Evolutionary conservation across 148 eudicot species (phyloP).

Genomic region (Diospyros kaki): DNA sequence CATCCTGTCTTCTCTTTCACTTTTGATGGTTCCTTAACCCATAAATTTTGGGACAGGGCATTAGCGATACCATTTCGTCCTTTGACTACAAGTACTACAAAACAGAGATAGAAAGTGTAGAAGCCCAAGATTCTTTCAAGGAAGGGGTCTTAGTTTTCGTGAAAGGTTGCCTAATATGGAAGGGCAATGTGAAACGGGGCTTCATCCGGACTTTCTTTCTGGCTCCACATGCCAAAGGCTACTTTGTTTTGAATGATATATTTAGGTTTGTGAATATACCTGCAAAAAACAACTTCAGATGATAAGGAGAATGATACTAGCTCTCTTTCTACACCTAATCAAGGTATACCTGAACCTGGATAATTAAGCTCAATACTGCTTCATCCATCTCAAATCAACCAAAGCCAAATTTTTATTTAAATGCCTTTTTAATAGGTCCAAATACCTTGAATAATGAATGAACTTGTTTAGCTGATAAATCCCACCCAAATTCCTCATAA

Average conservation of each 20-base stretch:
- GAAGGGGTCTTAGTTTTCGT: conserved; percentile 55
- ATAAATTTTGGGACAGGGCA: conserved; percentile 38
- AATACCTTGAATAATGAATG: no score
- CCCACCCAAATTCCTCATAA: no score
- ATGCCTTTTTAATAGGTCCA: no score
- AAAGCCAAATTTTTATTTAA: no score
- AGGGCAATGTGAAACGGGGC: conserved; percentile 42
- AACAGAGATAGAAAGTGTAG: conserved; percentile 43
- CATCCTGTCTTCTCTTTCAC: neutral
- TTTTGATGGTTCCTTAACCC: conserved; percentile 1
- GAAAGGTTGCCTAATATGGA: conserved; percentile 52
- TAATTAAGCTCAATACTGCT: no score
- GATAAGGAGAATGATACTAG: conserved; percentile 14
- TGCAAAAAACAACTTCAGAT: conserved; percentile 15
- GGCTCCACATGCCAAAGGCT: conserved; percentile 56
- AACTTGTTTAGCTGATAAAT: no score
- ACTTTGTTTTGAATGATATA: conserved; percentile 56
- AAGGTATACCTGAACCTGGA: conserved; percentile 24
- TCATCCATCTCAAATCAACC: no score
- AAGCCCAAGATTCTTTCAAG: conserved; percentile 53
- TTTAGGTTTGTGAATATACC: conserved; percentile 42
- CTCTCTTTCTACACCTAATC: conserved; percentile 16
- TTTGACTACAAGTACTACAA: conserved; percentile 30
- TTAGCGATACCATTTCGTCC: conserved; percentile 43
- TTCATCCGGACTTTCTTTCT: conserved; percentile 66